Percentiles rank a stretch among this genome's conserved stretches.
Evolutionary conservation across 192 early-diverging fungal species (phyloP).

Genomic region (Physocladia obscura): DNA sequence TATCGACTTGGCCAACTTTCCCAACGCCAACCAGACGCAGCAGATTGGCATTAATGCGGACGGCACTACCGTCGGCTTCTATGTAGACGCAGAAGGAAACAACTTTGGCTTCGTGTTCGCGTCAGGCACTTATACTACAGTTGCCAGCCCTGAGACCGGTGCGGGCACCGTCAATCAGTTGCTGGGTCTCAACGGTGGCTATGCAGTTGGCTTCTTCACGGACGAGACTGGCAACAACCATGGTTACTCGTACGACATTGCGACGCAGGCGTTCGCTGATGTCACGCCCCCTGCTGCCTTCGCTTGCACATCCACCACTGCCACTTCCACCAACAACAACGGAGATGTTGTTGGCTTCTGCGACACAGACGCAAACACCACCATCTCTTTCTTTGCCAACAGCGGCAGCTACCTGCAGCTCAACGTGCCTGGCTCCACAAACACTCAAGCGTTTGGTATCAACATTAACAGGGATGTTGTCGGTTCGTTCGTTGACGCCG

Average conservation of each 20-base stretch:
- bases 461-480: not conserved
- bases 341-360: not conserved
- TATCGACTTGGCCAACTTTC: not conserved
- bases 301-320: not conserved
- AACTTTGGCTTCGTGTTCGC: not conserved
- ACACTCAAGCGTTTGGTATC: constrained; percentile 2
- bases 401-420: not conserved
- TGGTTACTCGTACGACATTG: not conserved
- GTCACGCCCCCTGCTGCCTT: not conserved
- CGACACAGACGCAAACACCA: not conserved
- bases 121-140: not conserved
- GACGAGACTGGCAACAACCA: not conserved
- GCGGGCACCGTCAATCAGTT: not conserved
- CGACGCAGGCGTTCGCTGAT: not conserved
- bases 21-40: not conserved
- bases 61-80: not conserved
- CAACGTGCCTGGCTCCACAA: not conserved
- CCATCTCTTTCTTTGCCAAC: not conserved
- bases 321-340: not conserved
- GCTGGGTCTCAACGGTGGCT: not conserved
- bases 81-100: not conserved
- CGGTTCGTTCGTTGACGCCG: not conserved
- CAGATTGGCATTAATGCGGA: not conserved
- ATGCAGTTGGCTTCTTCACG: not conserved
- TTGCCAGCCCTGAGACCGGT: not conserved